Conservation (phyloP, 1,284 basidiomycete genomes). For the Leccinum subrobustum region DNA sequence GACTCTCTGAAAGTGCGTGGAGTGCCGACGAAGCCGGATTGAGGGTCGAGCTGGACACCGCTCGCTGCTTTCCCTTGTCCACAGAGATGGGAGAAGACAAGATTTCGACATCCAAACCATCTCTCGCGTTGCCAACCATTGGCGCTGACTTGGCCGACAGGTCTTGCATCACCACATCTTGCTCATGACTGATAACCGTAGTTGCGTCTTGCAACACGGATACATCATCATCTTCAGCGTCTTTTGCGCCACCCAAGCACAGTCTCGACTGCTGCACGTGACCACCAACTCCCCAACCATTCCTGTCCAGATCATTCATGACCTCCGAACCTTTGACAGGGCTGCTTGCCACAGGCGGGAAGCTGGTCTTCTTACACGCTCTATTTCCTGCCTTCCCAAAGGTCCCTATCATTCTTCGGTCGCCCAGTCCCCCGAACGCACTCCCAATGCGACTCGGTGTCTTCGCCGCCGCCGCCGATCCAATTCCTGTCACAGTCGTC, state of each 20-base stretch:
- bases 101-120: no score
- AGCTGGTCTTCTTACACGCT: slow-evolving; percentile 61
- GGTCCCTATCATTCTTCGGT: slow-evolving; percentile 18
- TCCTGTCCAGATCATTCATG: background rate
- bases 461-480: slow-evolving; percentile 2
- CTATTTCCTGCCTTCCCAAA: slow-evolving; percentile 41
- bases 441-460: slow-evolving; percentile 5
- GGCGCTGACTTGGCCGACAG: background rate
- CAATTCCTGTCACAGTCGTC: slow-evolving; percentile 15
- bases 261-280: background rate
- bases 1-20: no score
- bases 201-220: slow-evolving; percentile 7
- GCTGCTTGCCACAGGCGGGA: slow-evolving; percentile 58
- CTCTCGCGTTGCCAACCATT: no score
- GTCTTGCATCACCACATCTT: slow-evolving; percentile 6
- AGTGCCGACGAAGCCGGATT: no score
- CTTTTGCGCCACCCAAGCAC: slow-evolving; percentile 3
- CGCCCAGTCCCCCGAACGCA: slow-evolving; percentile 11
- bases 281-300: background rate
- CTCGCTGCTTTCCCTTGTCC: no score
- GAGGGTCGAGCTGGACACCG: no score
- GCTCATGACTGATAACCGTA: background rate
- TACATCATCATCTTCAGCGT: slow-evolving; percentile 23
- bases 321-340: slow-evolving; percentile 47
- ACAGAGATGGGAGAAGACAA: no score